Base-by-base conservation (phyloP, 148 eudicot species). In the Chenopodium berlandieri region DNA sequence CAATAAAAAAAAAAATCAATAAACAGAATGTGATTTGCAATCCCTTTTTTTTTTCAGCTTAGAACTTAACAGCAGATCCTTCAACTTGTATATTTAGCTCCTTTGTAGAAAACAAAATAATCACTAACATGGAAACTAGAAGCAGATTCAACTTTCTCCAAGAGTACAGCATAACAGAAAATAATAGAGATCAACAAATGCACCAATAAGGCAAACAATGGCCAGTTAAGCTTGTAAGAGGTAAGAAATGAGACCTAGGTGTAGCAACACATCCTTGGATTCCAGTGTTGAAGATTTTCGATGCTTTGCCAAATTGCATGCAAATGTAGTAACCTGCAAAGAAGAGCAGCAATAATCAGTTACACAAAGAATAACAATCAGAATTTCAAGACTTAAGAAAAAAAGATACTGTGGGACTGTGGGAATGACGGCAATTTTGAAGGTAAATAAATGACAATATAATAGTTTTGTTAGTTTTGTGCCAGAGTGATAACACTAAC, bases 241-340 rank as follows among this genome's bases (percentile, higher is more conserved):
- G 78, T 23, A 68, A 73, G 79, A 86, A 80, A 86, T 82, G 78
- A 80, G 17, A 95, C 99, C 99, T 90, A 96, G 85, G 89, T 96
- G 98, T 80, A 96, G 88, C 88, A 94, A 81, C 58, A 96, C 90
- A 88, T 96, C 99, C 86, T 94, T 96, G 80, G 98, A 75, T 76
- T 96, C 99, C 81, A 96, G 79, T 47, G 87, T 89, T 65, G 99
- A 88, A 71, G 99, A 96, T 68, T 96, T 96, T 81, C 99, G 92
- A 89, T 96, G 99, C 89, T 96, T 96, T 68, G 98, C 98, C 89
- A 96, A 90, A 83, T 77, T 90, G 87, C 98, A 94, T 19, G 98
- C 94, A 91, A 89, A 94, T 75, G 97, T 54, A 75, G 97, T 91
- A 77, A 96, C 99, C 99, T 96, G 80, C 91, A 85, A 86, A 54